phyloP scores from a whole-genome alignment of 495 filamentous ascomycete genomes.

The Penicillium paradoxum region DNA sequence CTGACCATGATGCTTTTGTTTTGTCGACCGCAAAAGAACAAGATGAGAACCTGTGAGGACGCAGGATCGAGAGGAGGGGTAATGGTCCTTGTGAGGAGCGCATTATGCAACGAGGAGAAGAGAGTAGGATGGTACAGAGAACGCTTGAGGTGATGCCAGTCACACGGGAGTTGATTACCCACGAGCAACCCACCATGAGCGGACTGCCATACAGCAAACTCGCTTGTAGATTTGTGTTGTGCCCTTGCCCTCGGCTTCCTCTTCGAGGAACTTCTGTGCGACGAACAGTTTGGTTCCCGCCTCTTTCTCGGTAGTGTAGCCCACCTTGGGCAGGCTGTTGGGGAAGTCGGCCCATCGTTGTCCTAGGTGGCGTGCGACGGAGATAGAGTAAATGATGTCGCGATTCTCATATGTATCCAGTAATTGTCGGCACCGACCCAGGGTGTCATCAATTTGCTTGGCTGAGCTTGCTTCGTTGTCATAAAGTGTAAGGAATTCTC shows the following conservation, averaged over 20 bases:
- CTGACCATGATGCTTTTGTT: conserved; percentile 29
- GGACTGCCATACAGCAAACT: conserved; percentile 65
- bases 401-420: conserved; percentile 79
- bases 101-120: conserved; percentile 10
- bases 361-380: conserved; percentile 69
- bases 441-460: conserved; percentile 58
- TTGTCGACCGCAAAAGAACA: conserved; percentile 9
- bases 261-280: conserved; percentile 75
- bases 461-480: conserved; percentile 56
- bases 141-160: not conserved
- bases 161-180: conserved; percentile 23
- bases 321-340: conserved; percentile 52
- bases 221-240: conserved; percentile 79
- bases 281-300: conserved; percentile 68
- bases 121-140: not conserved
- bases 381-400: conserved; percentile 88
- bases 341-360: conserved; percentile 61
- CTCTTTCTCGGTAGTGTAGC: conserved; percentile 64
- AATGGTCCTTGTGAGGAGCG: not conserved
- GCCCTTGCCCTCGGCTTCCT: conserved; percentile 62
- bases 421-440: conserved; percentile 57
- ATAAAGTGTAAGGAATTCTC: conserved; percentile 62
- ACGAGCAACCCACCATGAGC: conserved; percentile 49
- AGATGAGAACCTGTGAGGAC: conserved; percentile 3
- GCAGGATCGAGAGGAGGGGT: conserved; percentile 4